These are phyloP conservation scores for Parasarocladium wereldwijsianum DNA, from an alignment of 2,329 filamentous ascomycete genomes.

Conservation along the genomic window DNA sequence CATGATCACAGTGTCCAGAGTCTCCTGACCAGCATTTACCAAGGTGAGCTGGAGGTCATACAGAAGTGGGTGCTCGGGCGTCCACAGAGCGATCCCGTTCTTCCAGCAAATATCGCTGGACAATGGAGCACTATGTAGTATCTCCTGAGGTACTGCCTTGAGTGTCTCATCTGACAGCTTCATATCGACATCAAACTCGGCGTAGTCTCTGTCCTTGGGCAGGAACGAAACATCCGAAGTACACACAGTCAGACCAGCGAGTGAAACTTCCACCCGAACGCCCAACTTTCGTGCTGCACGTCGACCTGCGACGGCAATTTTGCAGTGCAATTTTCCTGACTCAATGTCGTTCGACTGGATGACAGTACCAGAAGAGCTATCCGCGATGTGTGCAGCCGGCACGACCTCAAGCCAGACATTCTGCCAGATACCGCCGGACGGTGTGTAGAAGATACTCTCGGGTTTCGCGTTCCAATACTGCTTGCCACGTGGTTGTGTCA, in stretches of 20 bases:
- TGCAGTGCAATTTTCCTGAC: conserved; percentile 32
- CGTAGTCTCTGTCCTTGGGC: conserved; percentile 32
- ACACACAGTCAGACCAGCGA: conserved; percentile 31
- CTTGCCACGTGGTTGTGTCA: conserved; percentile 52
- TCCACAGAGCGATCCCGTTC: conserved; percentile 46
- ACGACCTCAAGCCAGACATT: conserved; percentile 42
- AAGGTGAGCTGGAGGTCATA: conserved; percentile 41
- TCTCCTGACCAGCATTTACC: conserved; percentile 21
- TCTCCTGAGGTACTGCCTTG: conserved; percentile 20
- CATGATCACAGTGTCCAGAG: conserved; percentile 42
- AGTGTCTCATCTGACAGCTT: conserved; percentile 27
- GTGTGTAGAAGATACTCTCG: conserved; percentile 45
- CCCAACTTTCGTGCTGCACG: conserved; percentile 27
- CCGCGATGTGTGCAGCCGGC: conserved; percentile 33
- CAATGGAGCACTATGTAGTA: conserved; percentile 18
- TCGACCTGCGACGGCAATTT: conserved; percentile 32
- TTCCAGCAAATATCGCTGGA: conserved; percentile 28
- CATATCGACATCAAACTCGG: conserved; percentile 30
- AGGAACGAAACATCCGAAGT: conserved; percentile 26
- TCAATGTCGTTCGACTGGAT: conserved; percentile 38
- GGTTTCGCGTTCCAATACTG: conserved; percentile 50
- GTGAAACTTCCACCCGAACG: conserved; percentile 37
- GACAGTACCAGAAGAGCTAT: conserved; percentile 43
- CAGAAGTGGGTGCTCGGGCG: conserved; percentile 39
- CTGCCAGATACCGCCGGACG: conserved; percentile 43